A percentile compares a stretch with the other conserved stretches of the same genome.
Conservation (phyloP, 1,284 basidiomycete genomes). For the Heterobasidion parviporum region DNA sequence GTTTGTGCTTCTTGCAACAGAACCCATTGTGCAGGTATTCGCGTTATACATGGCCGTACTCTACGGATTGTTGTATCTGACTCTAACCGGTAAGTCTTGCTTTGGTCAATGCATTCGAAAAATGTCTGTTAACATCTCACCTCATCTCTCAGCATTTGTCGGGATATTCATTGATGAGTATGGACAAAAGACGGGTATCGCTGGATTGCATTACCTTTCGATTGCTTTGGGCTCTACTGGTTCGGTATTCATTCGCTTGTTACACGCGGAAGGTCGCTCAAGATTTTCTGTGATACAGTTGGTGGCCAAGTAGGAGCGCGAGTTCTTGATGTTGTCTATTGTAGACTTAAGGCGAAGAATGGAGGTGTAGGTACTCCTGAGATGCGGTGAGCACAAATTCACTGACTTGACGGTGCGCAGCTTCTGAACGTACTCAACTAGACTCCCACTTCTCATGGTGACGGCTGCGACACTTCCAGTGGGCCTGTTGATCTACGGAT, state of each 20-base stretch:
- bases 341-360: conserved; percentile 38
- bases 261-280: neutral
- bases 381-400: conserved; percentile 22
- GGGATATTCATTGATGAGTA: conserved; percentile 50
- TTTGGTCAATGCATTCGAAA: neutral
- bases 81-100: conserved; percentile 23
- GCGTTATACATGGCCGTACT: conserved; percentile 42
- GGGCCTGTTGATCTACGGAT: conserved; percentile 59
- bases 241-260: conserved; percentile 22
- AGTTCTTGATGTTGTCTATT: conserved; percentile 47
- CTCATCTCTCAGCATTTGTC: conserved; percentile 27
- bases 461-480: conserved; percentile 46
- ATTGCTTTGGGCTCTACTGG: conserved; percentile 47
- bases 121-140: neutral
- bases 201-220: conserved; percentile 56
- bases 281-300: neutral
- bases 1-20: conserved; percentile 32
- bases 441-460: conserved; percentile 13
- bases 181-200: conserved; percentile 40
- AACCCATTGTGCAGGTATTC: conserved; percentile 37
- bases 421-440: neutral
- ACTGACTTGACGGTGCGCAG: neutral
- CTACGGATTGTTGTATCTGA: conserved; percentile 40
- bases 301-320: conserved; percentile 47
- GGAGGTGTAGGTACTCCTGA: conserved; percentile 51